Evolutionary conservation across 768 basidiomycete species (phyloP).

Genomic region (Termitomyces sp.): DNA sequence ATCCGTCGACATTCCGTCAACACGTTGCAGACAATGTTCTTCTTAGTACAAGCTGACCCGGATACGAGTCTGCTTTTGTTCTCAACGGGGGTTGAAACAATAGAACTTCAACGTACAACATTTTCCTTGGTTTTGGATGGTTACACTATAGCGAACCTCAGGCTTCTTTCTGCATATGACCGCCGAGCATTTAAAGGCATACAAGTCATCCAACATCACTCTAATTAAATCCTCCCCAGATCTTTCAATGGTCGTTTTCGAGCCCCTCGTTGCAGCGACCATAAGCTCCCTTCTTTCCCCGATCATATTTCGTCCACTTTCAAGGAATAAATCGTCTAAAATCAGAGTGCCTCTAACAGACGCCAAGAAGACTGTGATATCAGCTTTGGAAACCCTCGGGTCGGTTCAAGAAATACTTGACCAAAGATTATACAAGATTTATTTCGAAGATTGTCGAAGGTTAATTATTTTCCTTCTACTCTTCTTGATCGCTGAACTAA

Average conservation of each 20-base stretch:
- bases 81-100: background rate
- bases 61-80: background rate
- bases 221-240: background rate
- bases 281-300: background rate
- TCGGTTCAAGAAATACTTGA: background rate
- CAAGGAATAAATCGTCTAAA: background rate
- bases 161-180: background rate
- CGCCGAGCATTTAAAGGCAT: background rate
- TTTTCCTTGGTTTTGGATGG: background rate
- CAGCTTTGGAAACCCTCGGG: background rate
- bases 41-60: background rate
- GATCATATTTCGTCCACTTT: background rate
- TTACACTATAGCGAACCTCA: too few species aligned
- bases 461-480: background rate
- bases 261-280: background rate
- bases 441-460: background rate
- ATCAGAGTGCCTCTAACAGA: background rate
- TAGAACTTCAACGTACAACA: background rate
- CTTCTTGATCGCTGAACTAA: background rate
- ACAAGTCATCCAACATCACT: background rate
- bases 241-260: background rate
- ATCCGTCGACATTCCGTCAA: background rate
- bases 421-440: fast-evolving
- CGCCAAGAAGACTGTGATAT: background rate
- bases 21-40: background rate